A percentile compares a stretch with the other conserved stretches of the same genome.
Evolutionary conservation across 1,284 basidiomycete species (phyloP).

Genomic region (Mrakiaceae sp.): DNA sequence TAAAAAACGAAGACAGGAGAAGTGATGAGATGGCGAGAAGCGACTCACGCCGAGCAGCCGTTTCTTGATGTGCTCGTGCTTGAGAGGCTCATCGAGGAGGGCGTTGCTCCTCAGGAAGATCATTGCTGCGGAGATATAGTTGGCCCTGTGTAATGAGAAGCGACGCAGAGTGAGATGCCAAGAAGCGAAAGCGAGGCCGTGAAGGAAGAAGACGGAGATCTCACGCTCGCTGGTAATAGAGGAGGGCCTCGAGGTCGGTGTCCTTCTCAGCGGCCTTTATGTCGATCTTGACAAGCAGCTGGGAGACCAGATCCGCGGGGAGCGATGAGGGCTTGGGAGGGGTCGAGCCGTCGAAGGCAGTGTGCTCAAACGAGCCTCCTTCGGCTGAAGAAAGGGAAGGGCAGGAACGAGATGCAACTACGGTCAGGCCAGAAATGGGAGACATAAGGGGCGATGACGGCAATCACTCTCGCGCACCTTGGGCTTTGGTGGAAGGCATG

Average conservation of each 20-base stretch:
- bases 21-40: neutral
- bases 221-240: slow-evolving; percentile 35
- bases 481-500: too few relatives aligned
- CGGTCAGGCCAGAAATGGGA: neutral
- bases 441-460: neutral
- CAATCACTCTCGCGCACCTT: too few relatives aligned
- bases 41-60: slow-evolving; percentile 47
- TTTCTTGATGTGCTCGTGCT: slow-evolving; percentile 14
- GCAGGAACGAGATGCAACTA: neutral
- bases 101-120: slow-evolving; percentile 68
- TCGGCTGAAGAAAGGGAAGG: neutral
- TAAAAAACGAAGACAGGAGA: neutral
- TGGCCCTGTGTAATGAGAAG: slow-evolving; percentile 19
- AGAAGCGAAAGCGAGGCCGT: neutral
- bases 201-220: slow-evolving; percentile 13
- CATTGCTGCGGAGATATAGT: slow-evolving; percentile 36
- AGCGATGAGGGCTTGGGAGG: slow-evolving; percentile 32
- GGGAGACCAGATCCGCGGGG: slow-evolving; percentile 25
- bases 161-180: neutral
- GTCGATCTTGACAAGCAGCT: slow-evolving; percentile 35
- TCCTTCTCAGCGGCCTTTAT: slow-evolving; percentile 22
- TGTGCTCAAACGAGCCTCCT: slow-evolving; percentile 16
- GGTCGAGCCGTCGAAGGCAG: slow-evolving; percentile 13
- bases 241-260: slow-evolving; percentile 33
- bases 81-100: slow-evolving; percentile 51